Base-by-base conservation (phyloP, 768 basidiomycete genomes). In the Mycena amicta region DNA sequence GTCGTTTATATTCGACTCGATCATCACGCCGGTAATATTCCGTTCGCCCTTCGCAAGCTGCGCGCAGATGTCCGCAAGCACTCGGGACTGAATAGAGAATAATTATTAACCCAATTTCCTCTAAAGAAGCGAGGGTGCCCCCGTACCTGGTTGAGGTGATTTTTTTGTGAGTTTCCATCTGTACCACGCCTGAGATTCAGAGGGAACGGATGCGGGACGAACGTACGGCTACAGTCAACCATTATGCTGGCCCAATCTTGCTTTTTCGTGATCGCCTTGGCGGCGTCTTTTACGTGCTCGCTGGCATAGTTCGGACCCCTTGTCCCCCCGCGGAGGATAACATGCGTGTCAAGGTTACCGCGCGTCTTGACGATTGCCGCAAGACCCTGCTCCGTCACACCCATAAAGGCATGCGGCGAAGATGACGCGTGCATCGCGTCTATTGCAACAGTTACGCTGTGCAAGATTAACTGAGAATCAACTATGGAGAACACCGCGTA, bases 91-190 rank as follows among this genome's bases (percentile, higher is more conserved):
- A n/a, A n/a, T n/a, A n/a, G n/a, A n/a, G n/a, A n/a, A n/a, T n/a
- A n/a, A n/a, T n/a, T n/a, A n/a, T n/a, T n/a, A n/a, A n/a, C n/a
- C n/a, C n/a, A n/a, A n/a, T n/a, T n/a, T n/a, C n/a, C n/a, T n/a
- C n/a, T n/a, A n/a, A n/a, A n/a, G n/a, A n/a, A n/a, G n/a, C n/a
- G n/a, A n/a, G n/a, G n/a, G n/a, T n/a, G n/a, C n/a, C n/a, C n/a
- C n/a, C n/a, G 85, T 18, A 94, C 87, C 73, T 97, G 95, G 75
- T 95, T 96, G 68, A 84, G 83, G 78, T 96, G 91, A 74, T 97
- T 88, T 79, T 98, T 98, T 59, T 87, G 86, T 31, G 95, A 97
- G 80, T 99, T 99, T 28, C 96, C 96, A 68, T 98, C 94, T 89
- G 62, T 39, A 6, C n/a, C n/a, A n/a, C n/a, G n/a, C n/a, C n/a